Percentiles rank a stretch among this genome's conserved stretches.
Evolutionary conservation across 805 yeast species (phyloP).

Genomic region (Hanseniaspora clermontiae): DNA sequence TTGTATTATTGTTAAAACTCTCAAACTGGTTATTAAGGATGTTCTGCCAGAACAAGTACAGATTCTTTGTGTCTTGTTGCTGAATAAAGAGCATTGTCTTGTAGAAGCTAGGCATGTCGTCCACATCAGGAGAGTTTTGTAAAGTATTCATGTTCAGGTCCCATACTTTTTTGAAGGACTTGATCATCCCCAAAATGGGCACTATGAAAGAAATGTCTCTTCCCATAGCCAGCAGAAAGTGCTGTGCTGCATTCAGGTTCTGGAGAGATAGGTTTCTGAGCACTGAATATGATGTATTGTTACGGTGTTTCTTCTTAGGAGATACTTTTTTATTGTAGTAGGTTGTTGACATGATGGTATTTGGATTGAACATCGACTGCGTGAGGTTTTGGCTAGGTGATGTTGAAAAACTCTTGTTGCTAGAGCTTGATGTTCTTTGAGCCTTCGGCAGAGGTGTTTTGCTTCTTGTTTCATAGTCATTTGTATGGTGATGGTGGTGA

Average conservation of each 20-base stretch:
- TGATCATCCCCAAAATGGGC: conserved; percentile 42
- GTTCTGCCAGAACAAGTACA: conserved; percentile 10
- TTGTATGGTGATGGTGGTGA: conserved; percentile 21
- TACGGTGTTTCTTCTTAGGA: not conserved
- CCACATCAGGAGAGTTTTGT: conserved; percentile 7
- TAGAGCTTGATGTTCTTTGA: conserved; percentile 1
- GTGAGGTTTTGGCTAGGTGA: conserved; percentile 3
- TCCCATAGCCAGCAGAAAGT: conserved; percentile 61
- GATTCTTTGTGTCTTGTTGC: conserved; percentile 12
- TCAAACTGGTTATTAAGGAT: conserved; percentile 11
- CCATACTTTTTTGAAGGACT: conserved; percentile 29
- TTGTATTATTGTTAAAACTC: conserved; percentile 9
- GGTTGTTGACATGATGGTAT: not conserved
- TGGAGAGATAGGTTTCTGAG: conserved; percentile 54
- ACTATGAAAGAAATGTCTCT: conserved; percentile 66
- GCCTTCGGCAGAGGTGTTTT: conserved; percentile 11
- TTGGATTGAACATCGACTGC: conserved; percentile 1
- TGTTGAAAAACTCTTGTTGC: not conserved
- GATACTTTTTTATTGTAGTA: not conserved
- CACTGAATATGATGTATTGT: conserved; percentile 19
- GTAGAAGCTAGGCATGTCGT: conserved; percentile 10
- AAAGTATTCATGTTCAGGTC: conserved; percentile 13
- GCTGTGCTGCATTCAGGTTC: conserved; percentile 63
- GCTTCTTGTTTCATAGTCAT: conserved; percentile 14
- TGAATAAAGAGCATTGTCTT: conserved; percentile 12